Base-by-base conservation (phyloP, 371 early-diverging fungal species). In the Mucor piriformis region DNA sequence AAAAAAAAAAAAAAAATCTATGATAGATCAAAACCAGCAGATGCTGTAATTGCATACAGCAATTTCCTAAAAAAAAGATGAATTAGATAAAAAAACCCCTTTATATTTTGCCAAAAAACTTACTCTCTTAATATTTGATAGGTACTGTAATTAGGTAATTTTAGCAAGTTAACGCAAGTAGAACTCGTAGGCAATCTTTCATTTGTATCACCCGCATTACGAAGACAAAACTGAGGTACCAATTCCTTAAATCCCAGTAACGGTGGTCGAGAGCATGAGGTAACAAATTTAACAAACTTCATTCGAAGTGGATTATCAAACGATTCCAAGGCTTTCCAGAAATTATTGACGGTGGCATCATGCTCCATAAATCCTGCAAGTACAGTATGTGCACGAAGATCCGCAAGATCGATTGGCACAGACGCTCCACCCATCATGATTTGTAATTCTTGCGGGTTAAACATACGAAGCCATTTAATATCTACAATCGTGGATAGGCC, bases 151-250 rank as follows among this genome's bases (percentile, higher is more conserved):
- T 82, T 76, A 0, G 98, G 98, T 21, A 98, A 73, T 70, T 96
- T 96, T 33, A 98, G 74, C 47, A 96, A 74, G 70, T 98, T 98
- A 59, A 98, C 91, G 67, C 98, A 98, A 0, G 98, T 98, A 21
- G 90, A 88, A 33, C 91, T 87, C n/a, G 92, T 90, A 3, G 93
- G 93, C 58, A 93, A 64, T 29, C 92, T 74, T 8, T 74, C 72
- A 52, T 83, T 74, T 33, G 80, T 81, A 2, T 50, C 61, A 6
- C 88, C 93, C 1, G 89, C 89, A 58, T 82, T 79, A 29, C 91
- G 79, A 40, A 97, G 87, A 66, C 89, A 87, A 50, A 92, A 77
- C 52, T 84, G 77, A 0, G 94, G 94, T 24, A 83, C 79, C 37
- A 98, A 76, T 58, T 92, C 93, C 24, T 78, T 79, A 66, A 98